These are phyloP conservation scores for Hericium rajendrae DNA, from an alignment of 768 basidiomycete species.

Conservation along the genomic window DNA sequence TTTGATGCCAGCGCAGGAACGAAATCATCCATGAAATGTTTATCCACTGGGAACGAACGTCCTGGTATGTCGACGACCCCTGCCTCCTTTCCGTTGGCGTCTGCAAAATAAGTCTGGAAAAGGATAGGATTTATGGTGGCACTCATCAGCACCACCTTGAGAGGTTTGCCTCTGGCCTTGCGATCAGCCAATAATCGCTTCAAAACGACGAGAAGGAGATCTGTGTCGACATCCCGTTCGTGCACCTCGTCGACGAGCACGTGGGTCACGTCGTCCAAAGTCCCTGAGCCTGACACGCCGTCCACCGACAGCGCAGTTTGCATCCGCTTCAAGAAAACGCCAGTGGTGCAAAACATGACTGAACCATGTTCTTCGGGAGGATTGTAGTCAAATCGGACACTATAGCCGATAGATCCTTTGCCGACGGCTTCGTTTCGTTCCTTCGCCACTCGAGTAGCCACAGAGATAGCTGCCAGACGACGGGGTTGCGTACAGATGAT, in stretches of 20 bases:
- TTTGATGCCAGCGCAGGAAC: constrained; percentile 37
- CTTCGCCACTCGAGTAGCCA: constrained; percentile 83
- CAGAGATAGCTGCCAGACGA: constrained; percentile 83
- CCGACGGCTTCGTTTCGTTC: constrained; percentile 75
- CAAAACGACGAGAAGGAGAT: constrained; percentile 80
- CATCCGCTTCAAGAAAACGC: constrained; percentile 79
- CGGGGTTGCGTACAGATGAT: constrained; percentile 91
- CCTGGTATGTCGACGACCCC: constrained; percentile 80
- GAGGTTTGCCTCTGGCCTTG: constrained; percentile 52
- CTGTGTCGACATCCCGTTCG: constrained; percentile 90
- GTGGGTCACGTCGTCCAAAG: constrained; percentile 75
- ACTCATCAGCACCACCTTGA: constrained; percentile 91
- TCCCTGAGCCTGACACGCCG: constrained; percentile 20
- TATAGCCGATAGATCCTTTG: constrained; percentile 67
- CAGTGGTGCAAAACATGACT: constrained; percentile 89
- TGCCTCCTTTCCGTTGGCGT: constrained; percentile 48
- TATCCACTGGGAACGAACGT: constrained; percentile 80
- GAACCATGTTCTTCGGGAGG: constrained; percentile 72
- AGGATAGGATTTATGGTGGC: constrained; percentile 88
- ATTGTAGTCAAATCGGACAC: constrained; percentile 83
- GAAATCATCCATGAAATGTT: constrained; percentile 75
- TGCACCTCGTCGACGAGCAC: constrained; percentile 94
- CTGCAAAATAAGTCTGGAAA: constrained; percentile 82
- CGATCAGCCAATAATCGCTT: constrained; percentile 75
- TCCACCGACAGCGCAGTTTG: constrained; percentile 58